Conservation (phyloP, 805 yeast species). For the Candida anglica region DNA sequence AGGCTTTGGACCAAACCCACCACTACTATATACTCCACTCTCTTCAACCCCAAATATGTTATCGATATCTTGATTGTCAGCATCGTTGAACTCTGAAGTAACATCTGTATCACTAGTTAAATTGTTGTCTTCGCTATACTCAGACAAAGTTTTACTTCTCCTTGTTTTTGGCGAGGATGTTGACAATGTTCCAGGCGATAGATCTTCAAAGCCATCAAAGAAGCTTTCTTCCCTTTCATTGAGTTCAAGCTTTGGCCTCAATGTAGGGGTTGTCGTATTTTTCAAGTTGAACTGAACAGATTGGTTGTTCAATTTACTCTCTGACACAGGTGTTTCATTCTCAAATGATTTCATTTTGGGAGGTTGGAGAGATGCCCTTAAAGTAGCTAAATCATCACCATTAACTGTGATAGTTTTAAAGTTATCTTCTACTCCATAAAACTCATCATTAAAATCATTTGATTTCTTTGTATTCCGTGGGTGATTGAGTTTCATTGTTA, state of each 20-base stretch:
- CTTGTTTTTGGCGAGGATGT: conserved; percentile 20
- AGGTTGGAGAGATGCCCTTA: too few species aligned
- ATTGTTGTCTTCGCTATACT: conserved; percentile 30
- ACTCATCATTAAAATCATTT: conserved; percentile 1
- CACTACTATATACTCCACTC: conserved; percentile 27
- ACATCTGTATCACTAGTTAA: conserved; percentile 33
- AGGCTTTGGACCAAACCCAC: conserved; percentile 7
- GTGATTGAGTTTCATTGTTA: background rate
- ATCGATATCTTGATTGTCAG: conserved; percentile 32
- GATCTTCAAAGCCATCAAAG: conserved; percentile 5
- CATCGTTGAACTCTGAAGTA: conserved; percentile 35
- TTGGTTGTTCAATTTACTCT: too few species aligned
- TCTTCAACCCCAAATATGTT: conserved; percentile 35
- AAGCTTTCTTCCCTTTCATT: conserved; percentile 1
- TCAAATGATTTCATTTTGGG: too few species aligned
- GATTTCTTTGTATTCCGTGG: too few species aligned
- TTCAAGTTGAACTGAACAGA: conserved; percentile 7
- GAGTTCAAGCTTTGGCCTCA: too few species aligned
- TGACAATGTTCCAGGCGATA: conserved; percentile 18
- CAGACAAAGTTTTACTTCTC: conserved; percentile 25
- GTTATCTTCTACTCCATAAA: conserved; percentile 16
- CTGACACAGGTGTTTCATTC: background rate
- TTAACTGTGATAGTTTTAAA: conserved; percentile 18
- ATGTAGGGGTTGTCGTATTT: conserved; percentile 1
- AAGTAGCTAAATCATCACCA: conserved; percentile 3